Evolutionary conservation across 2,329 filamentous ascomycete species (phyloP).

Genomic region (Plectosphaerella sp.): DNA sequence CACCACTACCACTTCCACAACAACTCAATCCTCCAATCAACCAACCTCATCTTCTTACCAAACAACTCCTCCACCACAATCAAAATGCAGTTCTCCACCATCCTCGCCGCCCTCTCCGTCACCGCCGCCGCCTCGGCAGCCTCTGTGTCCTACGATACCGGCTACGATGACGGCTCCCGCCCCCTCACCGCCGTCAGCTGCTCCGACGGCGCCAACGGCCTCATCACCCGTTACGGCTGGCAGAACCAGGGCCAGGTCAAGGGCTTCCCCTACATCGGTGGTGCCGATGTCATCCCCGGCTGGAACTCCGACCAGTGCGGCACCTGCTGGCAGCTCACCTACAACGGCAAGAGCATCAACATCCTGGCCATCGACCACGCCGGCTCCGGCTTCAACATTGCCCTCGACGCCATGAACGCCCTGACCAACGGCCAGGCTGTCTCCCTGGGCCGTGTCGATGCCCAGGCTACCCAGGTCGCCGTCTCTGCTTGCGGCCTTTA

Average conservation of each 20-base stretch:
- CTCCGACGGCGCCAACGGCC: constrained; percentile 64
- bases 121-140: constrained; percentile 28
- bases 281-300: constrained; percentile 42
- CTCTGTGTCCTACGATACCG: constrained; percentile 61
- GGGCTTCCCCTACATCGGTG: constrained; percentile 52
- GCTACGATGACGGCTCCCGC: constrained; percentile 59
- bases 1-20: neutral
- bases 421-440: constrained; percentile 48
- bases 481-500: constrained; percentile 36
- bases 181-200: constrained; percentile 57
- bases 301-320: constrained; percentile 57
- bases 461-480: constrained; percentile 37
- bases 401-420: constrained; percentile 48
- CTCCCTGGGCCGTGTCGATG: constrained; percentile 48
- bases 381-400: constrained; percentile 49
- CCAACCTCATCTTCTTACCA: constrained; percentile 12
- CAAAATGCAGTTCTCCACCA: constrained; percentile 39
- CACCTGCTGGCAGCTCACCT: constrained; percentile 53
- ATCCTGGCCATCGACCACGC: constrained; percentile 51
- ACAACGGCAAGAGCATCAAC: constrained; percentile 45
- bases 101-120: constrained; percentile 33
- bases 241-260: constrained; percentile 46
- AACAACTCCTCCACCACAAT: constrained; percentile 22
- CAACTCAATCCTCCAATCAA: too few species aligned
- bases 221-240: constrained; percentile 60